A percentile compares a stretch with the other conserved stretches of the same genome.
Evolutionary conservation across 2,329 filamentous ascomycete genomes (phyloP).

Genomic region (Nemania sp.): DNA sequence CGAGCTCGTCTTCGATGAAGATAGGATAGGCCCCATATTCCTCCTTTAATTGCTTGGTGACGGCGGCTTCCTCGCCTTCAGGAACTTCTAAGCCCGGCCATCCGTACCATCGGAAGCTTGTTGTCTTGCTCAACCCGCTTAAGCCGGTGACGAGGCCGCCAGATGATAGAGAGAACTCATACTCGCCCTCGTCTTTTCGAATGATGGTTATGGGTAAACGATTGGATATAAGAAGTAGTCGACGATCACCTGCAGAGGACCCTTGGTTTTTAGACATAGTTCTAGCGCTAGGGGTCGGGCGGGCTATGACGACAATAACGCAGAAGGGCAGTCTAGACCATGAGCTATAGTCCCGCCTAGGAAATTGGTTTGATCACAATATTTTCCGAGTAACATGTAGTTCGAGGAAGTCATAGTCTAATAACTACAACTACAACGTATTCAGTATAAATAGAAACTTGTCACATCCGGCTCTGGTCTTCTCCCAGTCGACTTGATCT

Average conservation of each 20-base stretch:
- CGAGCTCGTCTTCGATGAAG: slow-evolving; percentile 90
- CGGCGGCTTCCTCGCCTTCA: slow-evolving; percentile 73
- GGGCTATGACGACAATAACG: neutral
- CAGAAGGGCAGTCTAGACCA: neutral
- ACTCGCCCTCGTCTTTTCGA: slow-evolving; percentile 85
- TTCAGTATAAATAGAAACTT: too few relatives aligned
- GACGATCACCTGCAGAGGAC: slow-evolving; percentile 33
- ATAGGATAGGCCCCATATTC: slow-evolving; percentile 90
- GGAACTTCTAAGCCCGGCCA: slow-evolving; percentile 95
- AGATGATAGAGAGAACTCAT: slow-evolving; percentile 94
- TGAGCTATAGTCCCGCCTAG: neutral
- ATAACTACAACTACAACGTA: neutral
- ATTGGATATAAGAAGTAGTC: slow-evolving; percentile 87
- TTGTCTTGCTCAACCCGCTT: slow-evolving; percentile 87
- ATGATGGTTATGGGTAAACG: slow-evolving; percentile 97
- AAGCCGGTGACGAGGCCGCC: slow-evolving; percentile 93
- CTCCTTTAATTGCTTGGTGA: slow-evolving; percentile 78
- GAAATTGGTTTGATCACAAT: too few relatives aligned
- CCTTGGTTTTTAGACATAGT: slow-evolving; percentile 32
- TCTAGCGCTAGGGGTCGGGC: neutral
- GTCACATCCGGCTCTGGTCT: too few relatives aligned
- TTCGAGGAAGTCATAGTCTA: too few relatives aligned
- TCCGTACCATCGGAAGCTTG: slow-evolving; percentile 97
- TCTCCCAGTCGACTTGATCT: too few relatives aligned
- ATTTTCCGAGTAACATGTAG: too few relatives aligned